A percentile compares a stretch with the other conserved stretches of the same genome.
Evolutionary conservation across 768 basidiomycete genomes (phyloP).

Genomic region (Suillus discolor): DNA sequence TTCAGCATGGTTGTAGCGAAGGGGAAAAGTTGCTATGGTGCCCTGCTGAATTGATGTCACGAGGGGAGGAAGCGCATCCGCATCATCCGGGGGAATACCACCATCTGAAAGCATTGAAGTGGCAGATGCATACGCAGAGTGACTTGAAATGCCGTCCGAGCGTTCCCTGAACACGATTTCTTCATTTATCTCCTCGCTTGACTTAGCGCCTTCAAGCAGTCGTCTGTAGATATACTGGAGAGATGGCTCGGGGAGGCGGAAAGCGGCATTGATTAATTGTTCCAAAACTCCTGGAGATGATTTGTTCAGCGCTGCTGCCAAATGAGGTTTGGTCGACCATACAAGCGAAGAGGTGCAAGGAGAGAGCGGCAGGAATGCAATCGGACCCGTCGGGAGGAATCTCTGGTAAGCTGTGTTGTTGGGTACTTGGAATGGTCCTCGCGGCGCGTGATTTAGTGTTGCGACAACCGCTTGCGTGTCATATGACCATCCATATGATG

Average conservation of each 20-base stretch:
- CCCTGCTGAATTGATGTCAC: conserved; percentile 70
- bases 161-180: conserved; percentile 77
- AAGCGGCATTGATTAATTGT: conserved; percentile 87
- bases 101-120: conserved; percentile 29
- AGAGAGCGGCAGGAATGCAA: conserved; percentile 91
- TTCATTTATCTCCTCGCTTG: conserved; percentile 49
- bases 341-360: conserved; percentile 82
- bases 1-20: conserved; percentile 85
- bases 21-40: conserved; percentile 86
- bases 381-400: conserved; percentile 93
- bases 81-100: conserved; percentile 63
- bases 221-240: conserved; percentile 65
- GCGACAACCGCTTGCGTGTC: conserved; percentile 89
- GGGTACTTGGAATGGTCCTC: conserved; percentile 58
- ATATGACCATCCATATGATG: conserved; percentile 91
- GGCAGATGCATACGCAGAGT: conserved; percentile 64
- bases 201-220: conserved; percentile 59
- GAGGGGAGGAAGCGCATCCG: conserved; percentile 71
- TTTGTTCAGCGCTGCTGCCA: conserved; percentile 72
- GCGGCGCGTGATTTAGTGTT: conserved; percentile 75
- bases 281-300: conserved; percentile 65
- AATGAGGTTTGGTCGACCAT: conserved; percentile 84
- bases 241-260: conserved; percentile 78
- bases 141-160: conserved; percentile 63
- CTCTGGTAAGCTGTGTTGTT: conserved; percentile 91